phyloP scores from a whole-genome alignment of 2,329 filamentous ascomycete species.

The Sporothrix schenckii region DNA sequence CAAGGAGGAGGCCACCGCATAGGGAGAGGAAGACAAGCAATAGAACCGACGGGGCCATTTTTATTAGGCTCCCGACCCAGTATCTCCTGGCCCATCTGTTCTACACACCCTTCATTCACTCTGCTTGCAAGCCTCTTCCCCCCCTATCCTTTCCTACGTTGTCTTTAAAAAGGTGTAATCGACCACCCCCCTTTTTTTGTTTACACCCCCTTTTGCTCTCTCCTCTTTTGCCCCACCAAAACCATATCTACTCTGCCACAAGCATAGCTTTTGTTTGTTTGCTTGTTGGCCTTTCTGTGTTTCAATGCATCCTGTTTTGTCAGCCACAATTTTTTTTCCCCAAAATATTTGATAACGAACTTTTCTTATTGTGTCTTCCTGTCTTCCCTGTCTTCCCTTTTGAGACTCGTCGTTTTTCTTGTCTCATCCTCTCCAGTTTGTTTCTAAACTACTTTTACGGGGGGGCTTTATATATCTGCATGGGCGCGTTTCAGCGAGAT shows the following conservation, averaged over 20 bases:
- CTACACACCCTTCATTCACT: not conserved
- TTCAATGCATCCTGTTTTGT: not conserved
- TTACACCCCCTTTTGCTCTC: not conserved
- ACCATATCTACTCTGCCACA: not conserved
- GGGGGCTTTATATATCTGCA: not conserved
- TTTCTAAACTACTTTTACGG: not conserved
- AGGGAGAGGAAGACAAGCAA: not conserved
- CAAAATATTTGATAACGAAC: not conserved
- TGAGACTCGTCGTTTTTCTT: not conserved
- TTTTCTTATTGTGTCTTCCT: not conserved
- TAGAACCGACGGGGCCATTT: not conserved
- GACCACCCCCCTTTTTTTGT: not conserved
- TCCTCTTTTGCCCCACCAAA: not conserved
- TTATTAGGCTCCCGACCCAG: not conserved
- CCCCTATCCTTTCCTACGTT: not conserved
- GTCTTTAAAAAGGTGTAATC: constrained; percentile 10
- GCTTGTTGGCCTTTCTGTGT: not conserved
- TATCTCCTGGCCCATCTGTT: constrained; percentile 3
- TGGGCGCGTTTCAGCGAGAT: not conserved
- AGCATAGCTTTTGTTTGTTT: not conserved
- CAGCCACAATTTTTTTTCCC: not conserved
- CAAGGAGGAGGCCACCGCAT: constrained; percentile 31
- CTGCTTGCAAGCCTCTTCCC: not conserved
- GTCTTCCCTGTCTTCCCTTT: not conserved
- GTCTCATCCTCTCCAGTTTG: not conserved